A percentile compares a stretch with the other conserved stretches of the same genome.
Evolutionary conservation across 257 asterid genomes (phyloP).

Genomic region (Jasminum sambac): DNA sequence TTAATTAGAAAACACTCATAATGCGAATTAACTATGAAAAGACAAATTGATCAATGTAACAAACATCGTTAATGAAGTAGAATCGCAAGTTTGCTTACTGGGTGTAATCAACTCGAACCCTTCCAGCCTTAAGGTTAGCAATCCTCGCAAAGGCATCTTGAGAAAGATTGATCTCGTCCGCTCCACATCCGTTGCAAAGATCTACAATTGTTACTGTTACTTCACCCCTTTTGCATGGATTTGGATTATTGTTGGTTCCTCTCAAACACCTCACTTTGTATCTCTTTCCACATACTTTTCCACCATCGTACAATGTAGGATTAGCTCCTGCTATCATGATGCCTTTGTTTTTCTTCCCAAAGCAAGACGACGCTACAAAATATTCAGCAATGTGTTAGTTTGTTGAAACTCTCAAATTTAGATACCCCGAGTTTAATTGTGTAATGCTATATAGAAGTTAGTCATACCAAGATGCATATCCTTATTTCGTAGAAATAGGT

Average conservation of each 20-base stretch:
- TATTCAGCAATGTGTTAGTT: not conserved
- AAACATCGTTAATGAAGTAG: not conserved
- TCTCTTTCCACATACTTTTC: conserved; percentile 36
- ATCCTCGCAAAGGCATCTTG: conserved; percentile 48
- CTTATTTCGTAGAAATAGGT: too few relatives aligned
- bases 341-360: conserved; percentile 35
- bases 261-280: conserved; percentile 44
- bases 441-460: too few relatives aligned
- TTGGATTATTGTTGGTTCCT: conserved; percentile 31
- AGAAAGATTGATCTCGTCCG: conserved; percentile 43
- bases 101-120: conserved; percentile 34
- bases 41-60: not conserved
- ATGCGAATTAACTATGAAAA: not conserved
- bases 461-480: too few relatives aligned
- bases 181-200: conserved; percentile 42
- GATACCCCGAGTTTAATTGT: too few relatives aligned
- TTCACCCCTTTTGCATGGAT: conserved; percentile 39
- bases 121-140: conserved; percentile 44
- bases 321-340: conserved; percentile 43
- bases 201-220: conserved; percentile 47
- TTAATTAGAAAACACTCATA: not conserved
- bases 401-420: not conserved
- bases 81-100: conserved; percentile 18
- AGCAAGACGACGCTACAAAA: conserved; percentile 51
- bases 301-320: conserved; percentile 25